These are phyloP conservation scores for Cryptococcus sp. DNA, from an alignment of 1,284 basidiomycete genomes.

Conservation along the genomic window DNA sequence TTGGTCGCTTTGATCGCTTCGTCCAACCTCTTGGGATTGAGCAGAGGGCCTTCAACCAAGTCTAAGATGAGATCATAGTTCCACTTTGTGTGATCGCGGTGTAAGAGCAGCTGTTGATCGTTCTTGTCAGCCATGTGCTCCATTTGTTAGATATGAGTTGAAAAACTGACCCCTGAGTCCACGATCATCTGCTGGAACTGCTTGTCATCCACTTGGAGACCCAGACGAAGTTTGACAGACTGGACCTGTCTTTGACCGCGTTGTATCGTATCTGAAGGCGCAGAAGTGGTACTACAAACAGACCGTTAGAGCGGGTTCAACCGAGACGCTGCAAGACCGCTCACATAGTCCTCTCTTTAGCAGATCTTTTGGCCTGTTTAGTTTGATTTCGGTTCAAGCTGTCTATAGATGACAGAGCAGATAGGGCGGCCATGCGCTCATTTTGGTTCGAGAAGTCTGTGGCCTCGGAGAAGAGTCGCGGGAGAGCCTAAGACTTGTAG, in stretches of 20 bases:
- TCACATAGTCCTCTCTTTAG: conserved; percentile 17
- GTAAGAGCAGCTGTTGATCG: conserved; percentile 69
- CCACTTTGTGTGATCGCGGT: conserved; percentile 91
- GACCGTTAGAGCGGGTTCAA: conserved; percentile 3
- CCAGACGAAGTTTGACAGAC: conserved; percentile 81
- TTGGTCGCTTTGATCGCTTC: conserved; percentile 90
- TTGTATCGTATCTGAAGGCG: conserved; percentile 75
- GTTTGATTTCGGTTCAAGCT: conserved; percentile 81
- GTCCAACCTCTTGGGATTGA: conserved; percentile 91
- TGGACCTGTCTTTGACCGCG: conserved; percentile 89
- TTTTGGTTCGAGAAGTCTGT: conserved; percentile 67
- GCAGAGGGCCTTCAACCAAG: conserved; percentile 85
- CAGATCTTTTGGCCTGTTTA: conserved; percentile 18
- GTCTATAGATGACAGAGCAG: conserved; percentile 84
- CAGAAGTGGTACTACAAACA: conserved; percentile 70
- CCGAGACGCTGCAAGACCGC: conserved; percentile 1
- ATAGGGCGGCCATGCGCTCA: conserved; percentile 74
- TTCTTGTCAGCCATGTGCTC: conserved; percentile 26
- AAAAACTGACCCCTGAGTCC: conserved; percentile 70
- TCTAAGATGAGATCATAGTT: conserved; percentile 86
- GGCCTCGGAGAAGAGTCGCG: conserved; percentile 81
- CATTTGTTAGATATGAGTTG: not conserved
- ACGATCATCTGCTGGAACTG: conserved; percentile 79
- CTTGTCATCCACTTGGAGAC: conserved; percentile 91
- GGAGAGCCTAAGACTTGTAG: conserved; percentile 65